Evolutionary conservation across 345 rosid genomes (phyloP), one percentile per base, ranked within the genome.

Genomic region (Salix caprea): DNA sequence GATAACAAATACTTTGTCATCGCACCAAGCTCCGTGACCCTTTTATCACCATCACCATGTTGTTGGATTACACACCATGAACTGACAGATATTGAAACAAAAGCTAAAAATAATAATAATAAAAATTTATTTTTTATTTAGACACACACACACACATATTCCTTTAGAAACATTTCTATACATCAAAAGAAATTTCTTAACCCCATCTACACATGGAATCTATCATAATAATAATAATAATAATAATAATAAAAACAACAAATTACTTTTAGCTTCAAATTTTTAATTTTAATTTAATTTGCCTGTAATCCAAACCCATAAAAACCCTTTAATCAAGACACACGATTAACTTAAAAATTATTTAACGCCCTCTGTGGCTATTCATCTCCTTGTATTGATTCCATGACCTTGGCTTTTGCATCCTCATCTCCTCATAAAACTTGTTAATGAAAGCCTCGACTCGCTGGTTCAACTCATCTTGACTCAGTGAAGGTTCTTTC

Each of bases 391-490:
- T 83, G 77, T 87, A 88, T 77, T 85, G 92, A 69, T 89, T 89
- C 68, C 91, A 24, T 3, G 96, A 86, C 88, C 94, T 72, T 86
- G 81, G 65, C 98, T 86, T 86, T 83, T 94, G 97, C 80, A 92
- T 44, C 89, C 90, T 92, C 98, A 94, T 94, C 70, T 94, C 97
- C 32, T 94, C 92, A 12, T 94, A 89, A 42, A 89, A 86, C 87
- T 94, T 94, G 74, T 79, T 89, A 19, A 94, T 94, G 71, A 94
- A 94, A 83, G 87, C 95, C 50, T 94, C 98, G 1, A 87, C 98
- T 72, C 96, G 86, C 52, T 89, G 86, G 81, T 94, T 94, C 89
- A 94, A 84, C 87, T 94, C 98, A 72, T 94, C 98, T 79, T 90
- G 91, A 84, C 91, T 74, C 87, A 87, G 80, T 21, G 97, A 94